Conservation (phyloP, 192 early-diverging fungal genomes). For the Spizellomyces punctatus region DNA sequence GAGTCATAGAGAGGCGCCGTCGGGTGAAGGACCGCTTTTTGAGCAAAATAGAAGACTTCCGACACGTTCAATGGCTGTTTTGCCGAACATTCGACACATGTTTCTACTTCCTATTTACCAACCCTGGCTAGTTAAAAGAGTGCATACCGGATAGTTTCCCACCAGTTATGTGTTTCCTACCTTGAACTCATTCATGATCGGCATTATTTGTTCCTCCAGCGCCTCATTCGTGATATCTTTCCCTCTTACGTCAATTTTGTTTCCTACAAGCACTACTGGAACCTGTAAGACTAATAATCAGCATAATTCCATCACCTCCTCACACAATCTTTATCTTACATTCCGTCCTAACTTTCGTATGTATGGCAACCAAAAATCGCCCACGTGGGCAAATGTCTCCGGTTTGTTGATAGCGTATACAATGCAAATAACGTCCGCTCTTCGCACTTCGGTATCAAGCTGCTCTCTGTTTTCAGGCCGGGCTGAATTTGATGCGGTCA, state of each 20-base stretch:
- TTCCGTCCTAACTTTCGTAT: constrained; percentile 91
- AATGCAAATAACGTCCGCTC: constrained; percentile 97
- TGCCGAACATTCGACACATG: constrained; percentile 98
- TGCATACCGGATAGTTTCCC: background rate
- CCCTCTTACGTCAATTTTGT: constrained; percentile 89
- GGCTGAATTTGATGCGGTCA: constrained; percentile 50
- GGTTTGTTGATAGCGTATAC: constrained; percentile 91
- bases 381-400: constrained; percentile 82
- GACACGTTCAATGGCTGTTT: constrained; percentile 92
- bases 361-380: constrained; percentile 91
- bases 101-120: constrained; percentile 85
- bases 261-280: constrained; percentile 91
- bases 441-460: constrained; percentile 91
- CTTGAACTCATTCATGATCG: constrained; percentile 99
- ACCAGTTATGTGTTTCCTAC: constrained; percentile 32
- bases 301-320: background rate
- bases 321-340: constrained; percentile 45
- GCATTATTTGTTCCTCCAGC: constrained; percentile 92
- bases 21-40: constrained; percentile 98
- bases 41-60: constrained; percentile 99
- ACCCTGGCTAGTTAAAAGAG: background rate
- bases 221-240: constrained; percentile 79
- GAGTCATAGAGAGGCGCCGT: constrained; percentile 97
- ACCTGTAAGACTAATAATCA: constrained; percentile 50
- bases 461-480: constrained; percentile 86